Evolutionary conservation across 805 yeast genomes (phyloP).

Genomic region (Nakazawaea pomicola): DNA sequence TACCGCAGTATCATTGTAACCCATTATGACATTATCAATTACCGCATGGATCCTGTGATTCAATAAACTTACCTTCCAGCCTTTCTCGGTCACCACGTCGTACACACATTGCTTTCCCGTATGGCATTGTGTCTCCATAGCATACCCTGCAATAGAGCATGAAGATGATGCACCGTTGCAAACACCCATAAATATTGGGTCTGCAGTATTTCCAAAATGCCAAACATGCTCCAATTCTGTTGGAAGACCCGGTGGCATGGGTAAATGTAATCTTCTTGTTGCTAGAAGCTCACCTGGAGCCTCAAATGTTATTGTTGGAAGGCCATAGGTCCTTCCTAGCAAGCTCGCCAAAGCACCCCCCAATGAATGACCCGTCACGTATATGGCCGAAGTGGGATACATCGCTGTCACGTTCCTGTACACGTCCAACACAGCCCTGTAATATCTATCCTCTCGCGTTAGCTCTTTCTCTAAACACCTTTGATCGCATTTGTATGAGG

Average conservation of each 20-base stretch:
- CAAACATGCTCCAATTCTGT: slow-evolving; percentile 74
- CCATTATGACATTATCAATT: slow-evolving; percentile 69
- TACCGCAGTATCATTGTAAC: slow-evolving; percentile 70
- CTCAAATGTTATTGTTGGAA: slow-evolving; percentile 87
- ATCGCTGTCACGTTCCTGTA: slow-evolving; percentile 62
- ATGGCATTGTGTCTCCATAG: slow-evolving; percentile 95
- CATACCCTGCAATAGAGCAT: slow-evolving; percentile 91
- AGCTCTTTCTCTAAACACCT: slow-evolving; percentile 77
- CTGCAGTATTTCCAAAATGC: slow-evolving; percentile 97
- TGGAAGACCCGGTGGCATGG: slow-evolving; percentile 89
- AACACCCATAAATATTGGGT: slow-evolving; percentile 94
- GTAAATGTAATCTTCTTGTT: slow-evolving; percentile 77
- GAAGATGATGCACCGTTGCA: slow-evolving; percentile 91
- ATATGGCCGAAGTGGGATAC: slow-evolving; percentile 65
- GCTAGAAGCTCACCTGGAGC: slow-evolving; percentile 92
- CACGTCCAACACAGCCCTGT: slow-evolving; percentile 70
- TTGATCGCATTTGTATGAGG: slow-evolving; percentile 83
- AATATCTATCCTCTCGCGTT: slow-evolving; percentile 72
- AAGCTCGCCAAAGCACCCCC: slow-evolving; percentile 86
- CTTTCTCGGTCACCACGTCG: slow-evolving; percentile 83
- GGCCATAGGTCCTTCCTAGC: slow-evolving; percentile 82
- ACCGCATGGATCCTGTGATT: slow-evolving; percentile 91
- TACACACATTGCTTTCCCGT: slow-evolving; percentile 83
- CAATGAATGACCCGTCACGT: slow-evolving; percentile 94
- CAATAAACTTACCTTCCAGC: slow-evolving; percentile 85